Base-by-base conservation (phyloP, 768 basidiomycete species). In the Lentinula guzmanii region DNA sequence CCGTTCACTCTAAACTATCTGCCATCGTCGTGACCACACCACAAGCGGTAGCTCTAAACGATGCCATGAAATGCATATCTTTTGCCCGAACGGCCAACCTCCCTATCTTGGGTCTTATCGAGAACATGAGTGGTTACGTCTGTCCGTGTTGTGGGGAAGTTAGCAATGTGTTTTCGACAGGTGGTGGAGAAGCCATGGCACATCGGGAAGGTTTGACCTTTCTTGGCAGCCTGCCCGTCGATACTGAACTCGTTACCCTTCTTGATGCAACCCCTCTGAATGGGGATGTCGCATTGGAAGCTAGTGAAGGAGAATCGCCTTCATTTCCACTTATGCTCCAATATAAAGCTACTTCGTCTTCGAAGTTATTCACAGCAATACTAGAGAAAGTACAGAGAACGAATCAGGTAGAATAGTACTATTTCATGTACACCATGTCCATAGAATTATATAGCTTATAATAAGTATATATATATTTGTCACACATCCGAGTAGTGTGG, bases 81-180 rank as follows among this genome's bases (percentile, higher is more conserved):
- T 99, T 99, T 76, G 92, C 95, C 13, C 90, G 90, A 16, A 84
- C 92, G 8, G 90, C 95, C 65, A 82, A 84, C 55, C 78, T 98
- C 11, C 94, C 90, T 13, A 87, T 99, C 39, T 76, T 96, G 60
- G 97, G 97, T 8, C 73, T 99, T 54, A 87, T 99, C 67, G 97
- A 98, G 71, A 99, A 98, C 76, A 98, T 98, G 97, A 91, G 93
- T 65, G 97, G 97, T 54, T 98, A 97, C 75, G 91, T 90, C 18
- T 98, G 96, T 70, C 97, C 97, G 50, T 97, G 95, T 70, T 98
- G 97, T 71, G 93, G 93, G 15, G 95, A 98, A 72, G 79, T 98
- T 66, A 93, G 87, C 77, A 93, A 96, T 71, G 85, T 97, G 58
- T 99, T 98, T 72, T 97, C 95, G 7, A 89, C 86, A 4, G 94